phyloP scores from a whole-genome alignment of 2,329 filamentous ascomycete species.

The Phyllosticta capitalensis region DNA sequence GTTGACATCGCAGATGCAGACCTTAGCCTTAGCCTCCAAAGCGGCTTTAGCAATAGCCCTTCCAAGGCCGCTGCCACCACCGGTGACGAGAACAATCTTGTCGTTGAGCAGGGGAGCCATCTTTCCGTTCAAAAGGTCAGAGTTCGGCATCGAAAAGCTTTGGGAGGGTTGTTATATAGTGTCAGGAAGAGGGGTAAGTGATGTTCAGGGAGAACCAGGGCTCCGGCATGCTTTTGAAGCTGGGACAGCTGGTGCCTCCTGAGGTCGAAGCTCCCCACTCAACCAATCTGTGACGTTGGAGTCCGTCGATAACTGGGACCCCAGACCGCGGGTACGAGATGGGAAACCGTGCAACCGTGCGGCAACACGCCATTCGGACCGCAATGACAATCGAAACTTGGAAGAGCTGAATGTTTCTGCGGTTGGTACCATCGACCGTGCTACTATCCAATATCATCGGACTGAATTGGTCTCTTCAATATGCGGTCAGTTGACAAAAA shows the following conservation, averaged over 20 bases:
- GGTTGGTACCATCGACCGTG: neutral
- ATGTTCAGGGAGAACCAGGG: neutral
- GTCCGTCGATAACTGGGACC: neutral
- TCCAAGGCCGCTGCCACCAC: slow-evolving; percentile 11
- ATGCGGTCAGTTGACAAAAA: neutral
- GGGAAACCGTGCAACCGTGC: neutral
- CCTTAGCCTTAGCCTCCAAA: slow-evolving; percentile 23
- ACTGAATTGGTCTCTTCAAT: neutral
- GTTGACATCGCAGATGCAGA: slow-evolving; percentile 29
- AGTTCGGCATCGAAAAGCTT: neutral
- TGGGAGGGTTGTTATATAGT: neutral
- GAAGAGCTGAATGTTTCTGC: neutral
- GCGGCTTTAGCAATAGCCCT: slow-evolving; percentile 9
- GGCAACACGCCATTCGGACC: neutral
- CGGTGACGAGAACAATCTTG: slow-evolving; percentile 12
- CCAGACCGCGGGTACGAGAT: neutral
- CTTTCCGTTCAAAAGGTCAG: neutral
- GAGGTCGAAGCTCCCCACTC: neutral
- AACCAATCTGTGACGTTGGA: neutral
- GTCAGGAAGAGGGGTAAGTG: neutral
- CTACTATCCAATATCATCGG: neutral
- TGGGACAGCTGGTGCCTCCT: neutral
- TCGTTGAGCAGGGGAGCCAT: slow-evolving; percentile 5
- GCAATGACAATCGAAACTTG: neutral
- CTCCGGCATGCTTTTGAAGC: neutral